A percentile compares a stretch with the other conserved stretches of the same genome.
Evolutionary conservation across 2,329 filamentous ascomycete genomes (phyloP).

Genomic region (Penicillium hordei): DNA sequence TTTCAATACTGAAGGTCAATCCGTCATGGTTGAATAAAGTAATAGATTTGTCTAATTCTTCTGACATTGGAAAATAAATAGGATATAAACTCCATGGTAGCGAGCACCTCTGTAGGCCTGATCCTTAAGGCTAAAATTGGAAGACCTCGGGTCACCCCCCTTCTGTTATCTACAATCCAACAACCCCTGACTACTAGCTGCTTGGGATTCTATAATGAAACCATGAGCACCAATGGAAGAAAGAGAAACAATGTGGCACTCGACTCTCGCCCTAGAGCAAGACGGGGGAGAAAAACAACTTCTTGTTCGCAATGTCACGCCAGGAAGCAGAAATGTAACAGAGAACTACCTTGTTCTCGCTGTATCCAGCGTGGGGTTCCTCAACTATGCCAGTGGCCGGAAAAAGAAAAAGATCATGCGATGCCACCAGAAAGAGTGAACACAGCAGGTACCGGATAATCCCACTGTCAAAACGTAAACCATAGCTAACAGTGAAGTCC

Average conservation of each 20-base stretch:
- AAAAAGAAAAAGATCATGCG: background rate
- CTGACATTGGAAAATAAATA: background rate
- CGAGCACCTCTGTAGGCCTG: background rate
- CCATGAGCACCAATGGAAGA: background rate
- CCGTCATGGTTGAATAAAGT: background rate
- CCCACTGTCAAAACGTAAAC: background rate
- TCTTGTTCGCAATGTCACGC: constrained; percentile 16
- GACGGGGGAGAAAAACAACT: constrained; percentile 15
- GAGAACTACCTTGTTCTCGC: constrained; percentile 12
- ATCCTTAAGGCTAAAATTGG: background rate
- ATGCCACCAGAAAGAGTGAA: background rate
- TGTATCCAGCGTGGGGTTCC: constrained; percentile 14
- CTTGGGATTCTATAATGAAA: background rate
- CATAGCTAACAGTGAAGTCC: background rate
- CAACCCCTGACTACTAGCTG: background rate
- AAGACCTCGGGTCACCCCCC: background rate
- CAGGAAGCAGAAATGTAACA: constrained; percentile 18
- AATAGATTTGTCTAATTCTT: background rate
- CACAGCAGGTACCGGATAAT: constrained; percentile 6
- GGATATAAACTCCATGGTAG: background rate
- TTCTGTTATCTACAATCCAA: background rate
- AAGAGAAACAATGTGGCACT: background rate
- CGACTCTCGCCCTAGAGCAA: constrained; percentile 1
- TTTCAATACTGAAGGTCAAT: background rate
- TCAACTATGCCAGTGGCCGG: constrained; percentile 13